Evolutionary conservation across 2,329 filamentous ascomycete species (phyloP), one percentile per base, ranked within the genome.

Genomic region (Clarireedia hainanense): DNA sequence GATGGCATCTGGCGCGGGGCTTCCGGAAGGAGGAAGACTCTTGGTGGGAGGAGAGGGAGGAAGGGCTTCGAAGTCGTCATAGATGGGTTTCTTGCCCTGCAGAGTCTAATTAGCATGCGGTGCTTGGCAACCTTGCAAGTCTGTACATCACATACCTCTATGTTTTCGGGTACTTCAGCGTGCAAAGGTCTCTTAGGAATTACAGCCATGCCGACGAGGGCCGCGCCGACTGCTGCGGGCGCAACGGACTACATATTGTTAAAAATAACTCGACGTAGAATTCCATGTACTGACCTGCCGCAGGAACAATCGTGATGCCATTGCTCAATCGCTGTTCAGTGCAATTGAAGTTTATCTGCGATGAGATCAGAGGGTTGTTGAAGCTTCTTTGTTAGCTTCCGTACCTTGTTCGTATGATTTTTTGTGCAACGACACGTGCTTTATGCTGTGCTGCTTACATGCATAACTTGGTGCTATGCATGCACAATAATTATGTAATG

Each of bases 71-170:
- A 76, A 74, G 69, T 85, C 80, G 73, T 92, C 88, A 79, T 95
- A 95, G 74, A 95, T 94, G 62, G 89, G 86, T 71, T 87, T 88
- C 69, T 79, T 80, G 12, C 20, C 26, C 52, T 55, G 20, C 3
- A 58, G 68, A 61, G 74, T 15, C 27, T 37, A 61, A 39, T 63
- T 55, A 48, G n/a, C 37, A 14, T n/a, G 12, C 23, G 17, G n/a
- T 26, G 17, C 24, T 30, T 3, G 30, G 27, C 15, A 53, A 40
- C 30, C 12, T 12, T 34, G 47, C 36, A n/a, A 20, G 23, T 15
- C 50, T 14, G 14, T 20, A 40, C 40, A 20, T 3, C 3, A 30
- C 54, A 23, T 65, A 68, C 67, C 24, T 63, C 46, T 15, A 52
- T 50, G 27, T 49, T 58, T 37, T 65, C 62, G 37, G 66, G 71